Evolutionary conservation across 2,329 filamentous ascomycete genomes (phyloP), one percentile per base, ranked within the genome.

Genomic region (Xylaria sp.): DNA sequence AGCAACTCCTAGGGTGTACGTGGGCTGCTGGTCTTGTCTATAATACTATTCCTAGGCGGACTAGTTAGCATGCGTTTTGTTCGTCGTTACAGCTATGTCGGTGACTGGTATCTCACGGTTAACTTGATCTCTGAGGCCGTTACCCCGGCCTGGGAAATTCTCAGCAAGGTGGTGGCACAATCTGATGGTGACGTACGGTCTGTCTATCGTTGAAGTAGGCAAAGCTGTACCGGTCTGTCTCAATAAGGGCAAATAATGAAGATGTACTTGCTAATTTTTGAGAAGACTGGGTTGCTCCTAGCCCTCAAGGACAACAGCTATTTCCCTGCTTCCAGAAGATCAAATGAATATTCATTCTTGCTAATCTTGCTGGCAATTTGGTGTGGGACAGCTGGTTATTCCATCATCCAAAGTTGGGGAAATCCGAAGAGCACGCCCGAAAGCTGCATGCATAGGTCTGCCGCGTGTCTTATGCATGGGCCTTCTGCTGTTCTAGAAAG

Each of bases 331-430:
- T 28, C 31, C 18, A 9, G 28, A 25, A 18, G 20, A 18, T 20
- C 2, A 46, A n/a, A 20, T 9, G 56, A 10, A 12, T n/a, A 6
- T 41, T 23, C 18, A 18, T 31, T 46, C n/a, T 9, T 18, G 15
- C 9, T 10, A 8, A 3, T 55, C n/a, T 58, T 52, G 25, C 15
- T 13, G 15, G 57, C 28, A 33, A 46, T 41, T 10, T 36, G 8
- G 33, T 36, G 1, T 7, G 33, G 43, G 54, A 9, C 9, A 5
- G 23, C 41, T 7, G 10, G 36, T 13, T 23, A 51, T 8, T 20
- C 20, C 18, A 48, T 52, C 33, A 58, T 56, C n/a, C 28, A 51
- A 56, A 63, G 59, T 73, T 76, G 74, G 74, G 74, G 72, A 74
- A 67, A 62, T 75, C 72, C 74, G 75, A 28, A 18, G 36, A 20